Evolutionary conservation across 2,329 filamentous ascomycete species (phyloP).

Genomic region (Neofusicoccum laricinum): DNA sequence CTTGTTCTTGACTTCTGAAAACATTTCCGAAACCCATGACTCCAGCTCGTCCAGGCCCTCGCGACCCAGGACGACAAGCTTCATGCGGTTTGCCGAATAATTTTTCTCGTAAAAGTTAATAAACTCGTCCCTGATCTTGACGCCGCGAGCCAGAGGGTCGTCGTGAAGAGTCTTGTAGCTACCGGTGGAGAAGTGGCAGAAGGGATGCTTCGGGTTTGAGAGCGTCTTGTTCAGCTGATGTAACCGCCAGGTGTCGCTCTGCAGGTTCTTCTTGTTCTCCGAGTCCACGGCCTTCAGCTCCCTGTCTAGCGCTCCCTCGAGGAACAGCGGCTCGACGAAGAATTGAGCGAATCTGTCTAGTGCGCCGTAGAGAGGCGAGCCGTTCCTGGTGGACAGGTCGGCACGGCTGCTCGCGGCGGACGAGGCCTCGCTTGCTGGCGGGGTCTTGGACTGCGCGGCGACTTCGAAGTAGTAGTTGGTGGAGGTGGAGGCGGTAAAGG

Average conservation of each 20-base stretch:
- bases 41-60: slow-evolving; percentile 81
- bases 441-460: slow-evolving; percentile 66
- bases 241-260: slow-evolving; percentile 83
- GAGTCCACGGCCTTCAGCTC: slow-evolving; percentile 89
- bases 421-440: slow-evolving; percentile 48
- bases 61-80: slow-evolving; percentile 79
- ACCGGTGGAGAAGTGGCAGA: slow-evolving; percentile 87
- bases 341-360: slow-evolving; percentile 92
- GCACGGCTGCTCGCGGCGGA: slow-evolving; percentile 36
- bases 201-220: slow-evolving; percentile 85
- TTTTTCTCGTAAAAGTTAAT: slow-evolving; percentile 87
- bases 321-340: slow-evolving; percentile 84
- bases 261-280: slow-evolving; percentile 96
- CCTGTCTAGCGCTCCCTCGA: slow-evolving; percentile 78
- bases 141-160: slow-evolving; percentile 70
- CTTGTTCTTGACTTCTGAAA: slow-evolving; percentile 79
- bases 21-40: slow-evolving; percentile 79
- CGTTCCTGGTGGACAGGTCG: slow-evolving; percentile 35
- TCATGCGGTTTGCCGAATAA: slow-evolving; percentile 93
- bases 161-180: slow-evolving; percentile 85
- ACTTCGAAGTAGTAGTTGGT: slow-evolving; percentile 99
- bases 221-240: slow-evolving; percentile 84
- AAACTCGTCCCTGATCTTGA: slow-evolving; percentile 86
- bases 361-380: slow-evolving; percentile 72
- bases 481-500: slow-evolving; percentile 87